A percentile compares a stretch with the other conserved stretches of the same genome.
phyloP scores from a whole-genome alignment of 441 rosid genomes.

The Jatropha multifida region DNA sequence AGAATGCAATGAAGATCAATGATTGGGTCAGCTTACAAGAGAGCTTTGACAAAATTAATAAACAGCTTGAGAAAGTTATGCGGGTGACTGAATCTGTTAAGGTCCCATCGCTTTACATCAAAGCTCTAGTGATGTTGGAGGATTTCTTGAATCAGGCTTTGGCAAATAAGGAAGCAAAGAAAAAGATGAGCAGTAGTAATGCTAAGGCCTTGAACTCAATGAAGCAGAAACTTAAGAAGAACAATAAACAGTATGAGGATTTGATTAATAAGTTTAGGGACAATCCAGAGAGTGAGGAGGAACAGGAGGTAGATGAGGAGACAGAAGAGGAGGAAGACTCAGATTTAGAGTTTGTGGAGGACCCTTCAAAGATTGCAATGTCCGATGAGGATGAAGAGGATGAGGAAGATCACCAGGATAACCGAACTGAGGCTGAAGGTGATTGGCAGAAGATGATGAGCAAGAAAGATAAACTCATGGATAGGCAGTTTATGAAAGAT shows the following conservation, averaged over 20 bases:
- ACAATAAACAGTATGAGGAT: constrained; percentile 66
- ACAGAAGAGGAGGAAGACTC: constrained; percentile 44
- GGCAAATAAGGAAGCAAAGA: constrained; percentile 78
- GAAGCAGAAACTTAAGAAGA: constrained; percentile 76
- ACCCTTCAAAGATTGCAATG: constrained; percentile 29
- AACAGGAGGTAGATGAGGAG: constrained; percentile 37
- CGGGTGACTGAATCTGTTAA: constrained; percentile 56
- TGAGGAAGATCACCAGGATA: constrained; percentile 30
- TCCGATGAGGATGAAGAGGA: constrained; percentile 37
- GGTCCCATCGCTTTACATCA: constrained; percentile 59
- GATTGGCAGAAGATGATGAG: constrained; percentile 69
- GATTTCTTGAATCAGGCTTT: constrained; percentile 65
- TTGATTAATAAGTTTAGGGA: constrained; percentile 52
- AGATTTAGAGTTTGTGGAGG: constrained; percentile 43
- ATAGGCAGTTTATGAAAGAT: constrained; percentile 54
- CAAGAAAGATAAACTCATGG: constrained; percentile 67
- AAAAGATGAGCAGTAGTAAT: constrained; percentile 77
- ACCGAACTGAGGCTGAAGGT: constrained; percentile 26
- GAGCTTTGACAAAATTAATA: constrained; percentile 71
- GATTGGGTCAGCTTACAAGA: constrained; percentile 82
- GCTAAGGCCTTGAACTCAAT: constrained; percentile 85
- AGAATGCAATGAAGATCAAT: constrained; percentile 72
- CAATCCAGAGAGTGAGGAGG: constrained; percentile 65
- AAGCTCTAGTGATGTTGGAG: constrained; percentile 72
- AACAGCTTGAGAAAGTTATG: constrained; percentile 80